Evolutionary conservation across 2,329 filamentous ascomycete species (phyloP).

Genomic region (Colletotrichum viniferum): DNA sequence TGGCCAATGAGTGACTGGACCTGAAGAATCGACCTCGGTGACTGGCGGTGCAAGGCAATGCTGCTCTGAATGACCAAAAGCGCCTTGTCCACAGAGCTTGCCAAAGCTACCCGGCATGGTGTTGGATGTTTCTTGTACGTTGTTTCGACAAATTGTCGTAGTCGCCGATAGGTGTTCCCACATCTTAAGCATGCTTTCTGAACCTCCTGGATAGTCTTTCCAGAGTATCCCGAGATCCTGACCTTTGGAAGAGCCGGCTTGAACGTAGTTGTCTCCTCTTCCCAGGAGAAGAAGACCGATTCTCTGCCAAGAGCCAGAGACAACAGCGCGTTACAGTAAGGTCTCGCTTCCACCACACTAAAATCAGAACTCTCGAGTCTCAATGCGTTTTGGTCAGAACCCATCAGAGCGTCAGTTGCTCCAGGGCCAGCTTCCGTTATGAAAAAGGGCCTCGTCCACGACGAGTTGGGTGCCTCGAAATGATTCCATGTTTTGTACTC

Average conservation of each 20-base stretch:
- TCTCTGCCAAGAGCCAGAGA: constrained; percentile 72
- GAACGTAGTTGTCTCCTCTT: constrained; percentile 58
- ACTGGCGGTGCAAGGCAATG: constrained; percentile 46
- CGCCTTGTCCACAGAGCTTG: constrained; percentile 51
- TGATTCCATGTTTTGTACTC: constrained; percentile 72
- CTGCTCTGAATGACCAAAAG: constrained; percentile 54
- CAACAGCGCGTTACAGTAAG: constrained; percentile 63
- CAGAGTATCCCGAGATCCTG: constrained; percentile 62
- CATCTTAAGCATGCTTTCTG: constrained; percentile 51
- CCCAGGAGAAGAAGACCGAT: constrained; percentile 72
- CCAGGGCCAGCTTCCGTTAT: constrained; percentile 71
- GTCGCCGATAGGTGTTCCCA: constrained; percentile 49
- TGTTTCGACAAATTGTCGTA: constrained; percentile 50
- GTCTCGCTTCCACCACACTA: constrained; percentile 49
- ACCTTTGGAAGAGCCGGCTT: constrained; percentile 47
- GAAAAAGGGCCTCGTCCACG: constrained; percentile 52
- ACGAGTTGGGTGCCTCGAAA: constrained; percentile 54
- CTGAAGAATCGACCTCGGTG: constrained; percentile 54
- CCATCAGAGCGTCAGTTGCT: constrained; percentile 68
- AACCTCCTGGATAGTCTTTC: constrained; percentile 50
- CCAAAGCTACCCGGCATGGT: constrained; percentile 56
- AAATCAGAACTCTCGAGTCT: constrained; percentile 40
- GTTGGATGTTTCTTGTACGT: constrained; percentile 49
- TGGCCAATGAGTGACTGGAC: constrained; percentile 55
- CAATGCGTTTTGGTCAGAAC: constrained; percentile 43